Conservation (phyloP, 2,329 filamentous ascomycete genomes). For the Ampelomyces quisqualis region DNA sequence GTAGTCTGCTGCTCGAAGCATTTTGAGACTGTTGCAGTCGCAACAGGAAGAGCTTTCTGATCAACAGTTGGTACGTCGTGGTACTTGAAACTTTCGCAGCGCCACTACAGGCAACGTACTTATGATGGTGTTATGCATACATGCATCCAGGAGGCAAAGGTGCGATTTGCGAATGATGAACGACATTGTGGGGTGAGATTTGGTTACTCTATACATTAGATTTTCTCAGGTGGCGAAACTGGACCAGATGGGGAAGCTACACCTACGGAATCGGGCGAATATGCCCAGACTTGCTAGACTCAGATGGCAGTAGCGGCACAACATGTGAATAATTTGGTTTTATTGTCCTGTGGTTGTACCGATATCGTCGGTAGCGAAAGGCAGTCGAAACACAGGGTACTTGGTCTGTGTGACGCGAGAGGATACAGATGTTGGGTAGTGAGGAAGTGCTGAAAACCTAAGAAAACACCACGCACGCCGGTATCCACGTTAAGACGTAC, state of each 20-base stretch:
- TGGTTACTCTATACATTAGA: no score
- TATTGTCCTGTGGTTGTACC: slow-evolving; percentile 30
- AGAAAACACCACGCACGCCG: slow-evolving; percentile 37
- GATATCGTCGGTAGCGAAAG: slow-evolving; percentile 25
- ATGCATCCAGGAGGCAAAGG: no score
- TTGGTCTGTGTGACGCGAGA: slow-evolving; percentile 34
- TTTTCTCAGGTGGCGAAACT: slow-evolving; percentile 7
- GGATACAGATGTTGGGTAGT: slow-evolving; percentile 31
- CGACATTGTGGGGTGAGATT: no score
- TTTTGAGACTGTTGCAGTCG: no score
- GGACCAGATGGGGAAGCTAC: slow-evolving; percentile 20
- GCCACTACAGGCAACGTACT: no score
- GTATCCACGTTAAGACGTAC: slow-evolving; percentile 41
- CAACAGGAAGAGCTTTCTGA: no score
- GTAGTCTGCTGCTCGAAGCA: no score
- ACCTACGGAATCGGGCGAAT: slow-evolving; percentile 16
- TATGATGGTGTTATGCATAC: no score
- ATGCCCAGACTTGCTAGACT: slow-evolving; percentile 20
- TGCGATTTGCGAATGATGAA: no score
- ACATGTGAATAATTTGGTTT: slow-evolving; percentile 7
- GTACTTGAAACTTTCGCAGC: no score
- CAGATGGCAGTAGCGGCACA: slow-evolving; percentile 20
- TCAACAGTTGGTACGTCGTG: no score
- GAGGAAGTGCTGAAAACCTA: slow-evolving; percentile 25
- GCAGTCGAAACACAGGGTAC: slow-evolving; percentile 36